Evolutionary conservation across 768 basidiomycete genomes (phyloP).

Genomic region (Cyclocybe aegerita): DNA sequence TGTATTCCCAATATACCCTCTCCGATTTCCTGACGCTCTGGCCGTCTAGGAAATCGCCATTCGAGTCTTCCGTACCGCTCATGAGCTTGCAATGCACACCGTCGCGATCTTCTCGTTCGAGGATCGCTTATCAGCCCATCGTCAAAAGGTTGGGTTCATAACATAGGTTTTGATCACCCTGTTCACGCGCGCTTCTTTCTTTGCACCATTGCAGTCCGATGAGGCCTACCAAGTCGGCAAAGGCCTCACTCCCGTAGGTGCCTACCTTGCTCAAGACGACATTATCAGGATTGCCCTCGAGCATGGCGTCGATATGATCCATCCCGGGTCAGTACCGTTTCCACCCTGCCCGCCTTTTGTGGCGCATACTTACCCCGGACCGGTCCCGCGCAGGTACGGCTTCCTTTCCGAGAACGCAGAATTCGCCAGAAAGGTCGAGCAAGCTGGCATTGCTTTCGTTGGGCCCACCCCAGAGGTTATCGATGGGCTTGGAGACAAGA

Average conservation of each 20-base stretch:
- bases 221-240: conserved; percentile 99
- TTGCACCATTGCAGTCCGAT: conserved; percentile 64
- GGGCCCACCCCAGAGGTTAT: conserved; percentile 96
- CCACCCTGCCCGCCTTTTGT: background rate
- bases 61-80: conserved; percentile 96
- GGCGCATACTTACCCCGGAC: background rate
- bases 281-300: conserved; percentile 96
- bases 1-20: conserved; percentile 22
- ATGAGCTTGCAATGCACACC: conserved; percentile 98
- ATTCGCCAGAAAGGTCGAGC: conserved; percentile 98
- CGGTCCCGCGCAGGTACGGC: conserved; percentile 70
- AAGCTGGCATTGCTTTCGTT: conserved; percentile 95
- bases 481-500: conserved; percentile 97
- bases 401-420: conserved; percentile 97
- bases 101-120: conserved; percentile 98
- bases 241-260: conserved; percentile 93
- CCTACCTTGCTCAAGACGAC: conserved; percentile 96
- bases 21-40: conserved; percentile 8
- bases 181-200: too few relatives aligned
- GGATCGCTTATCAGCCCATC: conserved; percentile 94
- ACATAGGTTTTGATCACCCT: too few relatives aligned
- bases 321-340: conserved; percentile 72
- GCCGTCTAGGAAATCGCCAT: conserved; percentile 89
- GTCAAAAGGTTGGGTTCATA: conserved; percentile 74
- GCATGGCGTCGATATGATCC: conserved; percentile 99